phyloP scores from a whole-genome alignment of 441 rosid genomes.

The Melastoma candidum region DNA sequence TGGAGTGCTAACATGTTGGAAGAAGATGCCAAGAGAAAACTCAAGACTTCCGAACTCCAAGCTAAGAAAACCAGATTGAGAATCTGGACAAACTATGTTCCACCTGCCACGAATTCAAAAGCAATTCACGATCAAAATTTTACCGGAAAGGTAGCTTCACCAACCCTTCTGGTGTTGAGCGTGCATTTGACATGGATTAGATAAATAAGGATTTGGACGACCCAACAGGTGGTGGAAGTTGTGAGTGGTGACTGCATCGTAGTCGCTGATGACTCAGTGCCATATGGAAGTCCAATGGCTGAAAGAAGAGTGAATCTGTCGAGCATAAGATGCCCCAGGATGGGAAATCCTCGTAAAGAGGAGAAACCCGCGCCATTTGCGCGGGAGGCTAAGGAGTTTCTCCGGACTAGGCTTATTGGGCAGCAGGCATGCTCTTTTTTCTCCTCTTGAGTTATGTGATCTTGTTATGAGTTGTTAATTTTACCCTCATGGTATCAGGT shows the following conservation, averaged over 20 bases:
- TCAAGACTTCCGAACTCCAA: conserved; percentile 82
- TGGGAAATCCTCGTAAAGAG: conserved; percentile 83
- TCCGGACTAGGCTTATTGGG: conserved; percentile 73
- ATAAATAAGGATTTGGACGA: conserved; percentile 6
- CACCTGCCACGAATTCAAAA: conserved; percentile 80
- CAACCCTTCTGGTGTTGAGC: neutral
- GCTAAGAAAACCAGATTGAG: conserved; percentile 74
- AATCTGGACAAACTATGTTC: conserved; percentile 83
- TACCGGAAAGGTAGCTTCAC: conserved; percentile 65
- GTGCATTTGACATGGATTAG: neutral
- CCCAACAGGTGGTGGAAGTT: conserved; percentile 80
- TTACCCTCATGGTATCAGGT: conserved; percentile 37
- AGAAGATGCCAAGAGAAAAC: conserved; percentile 66
- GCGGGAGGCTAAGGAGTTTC: conserved; percentile 75
- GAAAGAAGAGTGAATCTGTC: conserved; percentile 92
- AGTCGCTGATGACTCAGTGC: conserved; percentile 87
- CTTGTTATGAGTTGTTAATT: conserved; percentile 1
- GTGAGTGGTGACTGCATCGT: conserved; percentile 91
- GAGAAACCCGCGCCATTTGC: conserved; percentile 89
- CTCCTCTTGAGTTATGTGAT: neutral
- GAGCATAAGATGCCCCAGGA: conserved; percentile 83
- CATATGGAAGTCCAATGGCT: conserved; percentile 77
- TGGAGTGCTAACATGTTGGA: conserved; percentile 99
- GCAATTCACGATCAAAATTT: conserved; percentile 94
- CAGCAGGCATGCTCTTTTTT: conserved; percentile 36